These are phyloP conservation scores for Camelina sativa DNA, from an alignment of 345 rosid genomes.

Conservation along the genomic window DNA sequence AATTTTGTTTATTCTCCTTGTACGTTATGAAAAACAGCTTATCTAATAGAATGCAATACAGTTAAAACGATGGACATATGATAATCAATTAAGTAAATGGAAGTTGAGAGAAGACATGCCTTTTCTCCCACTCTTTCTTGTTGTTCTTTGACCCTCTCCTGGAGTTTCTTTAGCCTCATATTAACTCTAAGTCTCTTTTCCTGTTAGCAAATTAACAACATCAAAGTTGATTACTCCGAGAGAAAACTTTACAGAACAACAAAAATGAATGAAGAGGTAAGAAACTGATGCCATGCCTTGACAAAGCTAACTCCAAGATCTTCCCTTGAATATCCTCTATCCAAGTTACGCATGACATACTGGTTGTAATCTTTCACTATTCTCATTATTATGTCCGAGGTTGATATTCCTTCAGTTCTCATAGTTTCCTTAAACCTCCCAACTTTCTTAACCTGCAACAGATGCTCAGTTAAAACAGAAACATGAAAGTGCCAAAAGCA, in stretches of 20 bases:
- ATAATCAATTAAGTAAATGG: slow-evolving; percentile 20
- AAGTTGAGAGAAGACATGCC: slow-evolving; percentile 49
- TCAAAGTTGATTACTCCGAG: slow-evolving; percentile 19
- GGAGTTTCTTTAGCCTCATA: slow-evolving; percentile 88
- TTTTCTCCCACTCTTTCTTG: slow-evolving; percentile 90
- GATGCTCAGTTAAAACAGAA: slow-evolving; percentile 33
- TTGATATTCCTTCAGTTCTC: slow-evolving; percentile 94
- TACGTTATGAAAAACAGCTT: background rate
- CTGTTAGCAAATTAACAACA: slow-evolving; percentile 49
- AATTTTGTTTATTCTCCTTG: too few relatives aligned
- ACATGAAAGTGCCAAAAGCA: slow-evolving; percentile 9
- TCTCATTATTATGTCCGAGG: slow-evolving; percentile 93
- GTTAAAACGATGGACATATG: background rate
- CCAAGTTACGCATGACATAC: slow-evolving; percentile 92
- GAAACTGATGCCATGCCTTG: slow-evolving; percentile 53
- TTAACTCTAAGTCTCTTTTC: slow-evolving; percentile 93
- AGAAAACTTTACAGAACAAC: background rate
- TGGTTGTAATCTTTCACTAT: slow-evolving; percentile 92
- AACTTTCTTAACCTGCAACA: slow-evolving; percentile 71
- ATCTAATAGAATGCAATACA: slow-evolving; percentile 12
- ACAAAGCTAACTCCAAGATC: slow-evolving; percentile 96
- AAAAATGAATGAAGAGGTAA: background rate
- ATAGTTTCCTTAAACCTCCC: slow-evolving; percentile 91
- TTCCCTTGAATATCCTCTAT: slow-evolving; percentile 90
- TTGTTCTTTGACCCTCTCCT: slow-evolving; percentile 90